These are phyloP conservation scores for Anacardium occidentale DNA, from an alignment of 345 rosid species.

Conservation along the genomic window DNA sequence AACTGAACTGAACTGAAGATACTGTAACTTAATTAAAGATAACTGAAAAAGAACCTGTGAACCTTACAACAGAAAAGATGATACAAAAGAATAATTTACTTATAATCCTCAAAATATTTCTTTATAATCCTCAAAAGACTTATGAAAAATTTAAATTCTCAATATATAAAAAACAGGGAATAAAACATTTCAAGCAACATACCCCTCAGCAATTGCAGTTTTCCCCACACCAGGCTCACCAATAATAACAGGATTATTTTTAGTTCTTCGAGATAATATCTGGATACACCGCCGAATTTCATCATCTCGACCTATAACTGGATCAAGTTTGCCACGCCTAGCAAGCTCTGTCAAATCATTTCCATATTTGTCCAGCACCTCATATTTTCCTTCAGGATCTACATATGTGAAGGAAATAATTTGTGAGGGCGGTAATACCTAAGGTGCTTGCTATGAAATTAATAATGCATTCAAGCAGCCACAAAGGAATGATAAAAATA, in stretches of 20 bases:
- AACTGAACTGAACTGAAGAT: neutral
- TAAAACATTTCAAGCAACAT: conserved; percentile 15
- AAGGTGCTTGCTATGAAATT: conserved; percentile 1
- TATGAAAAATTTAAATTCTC: neutral
- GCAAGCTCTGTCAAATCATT: conserved; percentile 93
- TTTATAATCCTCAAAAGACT: neutral
- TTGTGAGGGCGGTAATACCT: neutral
- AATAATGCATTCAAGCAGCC: conserved; percentile 5
- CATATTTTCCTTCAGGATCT: conserved; percentile 89
- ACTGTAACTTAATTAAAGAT: neutral
- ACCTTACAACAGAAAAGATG: neutral
- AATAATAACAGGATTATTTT: conserved; percentile 91
- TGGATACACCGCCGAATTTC: conserved; percentile 87
- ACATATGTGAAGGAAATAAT: conserved; percentile 19
- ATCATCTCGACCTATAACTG: conserved; percentile 89
- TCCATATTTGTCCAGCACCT: conserved; percentile 82
- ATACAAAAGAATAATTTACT: too few species aligned
- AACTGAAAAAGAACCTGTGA: neutral
- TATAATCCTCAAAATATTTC: neutral
- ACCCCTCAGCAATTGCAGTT: conserved; percentile 93
- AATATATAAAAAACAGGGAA: neutral
- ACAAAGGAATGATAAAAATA: neutral
- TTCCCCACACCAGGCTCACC: conserved; percentile 98
- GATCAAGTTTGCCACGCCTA: conserved; percentile 86
- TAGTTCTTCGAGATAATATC: conserved; percentile 87